Percentiles rank a stretch among this genome's conserved stretches.
These are phyloP conservation scores for Pistacia integerrima DNA, from an alignment of 345 rosid species.

Conservation along the genomic window DNA sequence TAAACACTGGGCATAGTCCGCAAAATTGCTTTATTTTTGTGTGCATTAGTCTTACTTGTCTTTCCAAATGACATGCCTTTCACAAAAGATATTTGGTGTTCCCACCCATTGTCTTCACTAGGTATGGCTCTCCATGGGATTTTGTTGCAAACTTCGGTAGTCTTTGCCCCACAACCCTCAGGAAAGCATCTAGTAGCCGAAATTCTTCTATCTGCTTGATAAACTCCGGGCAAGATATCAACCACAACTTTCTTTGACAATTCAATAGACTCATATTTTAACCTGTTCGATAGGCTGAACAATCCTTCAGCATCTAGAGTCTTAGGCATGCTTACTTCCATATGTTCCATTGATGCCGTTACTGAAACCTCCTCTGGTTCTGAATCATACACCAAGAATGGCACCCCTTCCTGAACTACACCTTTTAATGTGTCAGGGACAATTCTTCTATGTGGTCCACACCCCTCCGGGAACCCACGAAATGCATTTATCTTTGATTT, in stretches of 20 bases:
- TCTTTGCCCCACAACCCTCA: constrained; percentile 16
- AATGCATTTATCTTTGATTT: neutral
- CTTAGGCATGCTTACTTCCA: neutral
- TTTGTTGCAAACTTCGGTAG: neutral
- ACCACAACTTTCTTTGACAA: constrained; percentile 1
- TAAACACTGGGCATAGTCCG: neutral
- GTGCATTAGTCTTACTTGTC: neutral
- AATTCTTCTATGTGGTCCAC: neutral
- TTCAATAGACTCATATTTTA: neutral
- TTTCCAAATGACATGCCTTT: neutral
- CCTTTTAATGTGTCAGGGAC: neutral
- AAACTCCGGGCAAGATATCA: neutral
- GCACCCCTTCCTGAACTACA: neutral
- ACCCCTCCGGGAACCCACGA: constrained; percentile 6
- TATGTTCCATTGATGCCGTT: constrained; percentile 2
- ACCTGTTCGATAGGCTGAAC: neutral
- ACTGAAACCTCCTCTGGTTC: neutral
- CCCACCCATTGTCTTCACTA: neutral
- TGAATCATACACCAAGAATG: neutral
- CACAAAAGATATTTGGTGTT: neutral
- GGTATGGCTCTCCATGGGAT: neutral
- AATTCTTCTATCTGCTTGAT: constrained; percentile 15
- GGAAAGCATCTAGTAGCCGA: constrained; percentile 24
- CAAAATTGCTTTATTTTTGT: neutral
- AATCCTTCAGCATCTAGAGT: neutral